Evolutionary conservation across 495 filamentous ascomycete genomes (phyloP).

Genomic region (Daldinia loculata): DNA sequence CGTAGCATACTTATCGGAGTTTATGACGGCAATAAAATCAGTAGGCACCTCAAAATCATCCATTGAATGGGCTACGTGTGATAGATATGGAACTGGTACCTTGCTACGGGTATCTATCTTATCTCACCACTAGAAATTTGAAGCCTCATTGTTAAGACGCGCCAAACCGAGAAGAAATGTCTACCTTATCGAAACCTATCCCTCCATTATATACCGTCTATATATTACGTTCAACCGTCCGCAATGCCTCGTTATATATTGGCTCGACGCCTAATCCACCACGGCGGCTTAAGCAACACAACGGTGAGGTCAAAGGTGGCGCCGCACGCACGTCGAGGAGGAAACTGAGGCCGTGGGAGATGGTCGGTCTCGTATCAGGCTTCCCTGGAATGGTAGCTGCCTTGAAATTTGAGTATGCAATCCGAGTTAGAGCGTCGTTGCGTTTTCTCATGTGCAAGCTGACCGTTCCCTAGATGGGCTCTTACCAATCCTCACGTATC

Average conservation of each 20-base stretch:
- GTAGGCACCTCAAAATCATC: neutral
- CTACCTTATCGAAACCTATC: conserved; percentile 56
- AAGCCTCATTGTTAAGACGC: conserved; percentile 28
- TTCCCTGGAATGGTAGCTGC: conserved; percentile 88
- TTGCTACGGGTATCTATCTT: neutral
- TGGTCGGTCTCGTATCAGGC: conserved; percentile 85
- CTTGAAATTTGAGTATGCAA: conserved; percentile 89
- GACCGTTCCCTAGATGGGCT: conserved; percentile 75
- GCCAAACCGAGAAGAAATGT: conserved; percentile 41
- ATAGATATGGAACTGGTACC: conserved; percentile 24
- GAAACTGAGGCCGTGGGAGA: conserved; percentile 88
- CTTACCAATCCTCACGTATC: conserved; percentile 84
- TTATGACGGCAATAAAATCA: neutral
- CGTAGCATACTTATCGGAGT: no score
- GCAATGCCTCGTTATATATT: conserved; percentile 75
- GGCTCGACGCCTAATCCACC: conserved; percentile 90
- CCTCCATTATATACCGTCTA: conserved; percentile 72
- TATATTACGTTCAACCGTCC: conserved; percentile 81
- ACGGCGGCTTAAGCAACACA: conserved; percentile 87
- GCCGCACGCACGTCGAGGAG: conserved; percentile 74
- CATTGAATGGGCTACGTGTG: neutral
- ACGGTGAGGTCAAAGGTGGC: conserved; percentile 80
- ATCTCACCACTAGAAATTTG: conserved; percentile 6
- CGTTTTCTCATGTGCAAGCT: conserved; percentile 5
- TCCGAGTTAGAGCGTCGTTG: neutral